Evolutionary conservation across 768 basidiomycete genomes (phyloP).

Genomic region (Tremella fuciformis): DNA sequence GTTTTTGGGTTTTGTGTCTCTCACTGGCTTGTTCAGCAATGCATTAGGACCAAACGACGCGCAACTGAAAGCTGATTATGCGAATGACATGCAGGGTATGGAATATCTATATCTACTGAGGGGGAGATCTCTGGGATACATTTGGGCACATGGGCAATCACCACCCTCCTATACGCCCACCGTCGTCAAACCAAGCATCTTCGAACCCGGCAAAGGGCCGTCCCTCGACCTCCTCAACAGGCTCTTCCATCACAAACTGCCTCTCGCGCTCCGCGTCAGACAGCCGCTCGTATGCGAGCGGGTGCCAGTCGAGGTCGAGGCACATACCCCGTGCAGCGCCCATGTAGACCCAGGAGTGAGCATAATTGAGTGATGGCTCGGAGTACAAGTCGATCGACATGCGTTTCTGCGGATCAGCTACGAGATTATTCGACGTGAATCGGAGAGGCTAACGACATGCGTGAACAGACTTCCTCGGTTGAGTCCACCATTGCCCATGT

Average conservation of each 20-base stretch:
- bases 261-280: slow-evolving; percentile 14
- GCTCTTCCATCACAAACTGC: slow-evolving; percentile 17
- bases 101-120: no score
- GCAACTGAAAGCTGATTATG: no score
- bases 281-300: slow-evolving; percentile 17
- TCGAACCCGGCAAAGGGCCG: slow-evolving; percentile 42
- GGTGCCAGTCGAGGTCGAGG: slow-evolving; percentile 41
- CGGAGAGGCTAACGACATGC: slow-evolving; percentile 36
- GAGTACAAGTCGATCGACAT: slow-evolving; percentile 28
- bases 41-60: no score
- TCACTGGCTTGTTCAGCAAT: no score
- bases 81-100: no score
- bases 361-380: slow-evolving; percentile 39
- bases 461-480: slow-evolving; percentile 36
- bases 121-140: neutral
- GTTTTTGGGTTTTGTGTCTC: no score
- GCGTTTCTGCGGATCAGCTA: slow-evolving; percentile 28
- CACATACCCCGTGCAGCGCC: slow-evolving; percentile 42
- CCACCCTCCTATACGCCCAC: slow-evolving; percentile 49
- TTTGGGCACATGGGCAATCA: slow-evolving; percentile 7
- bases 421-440: neutral
- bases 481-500: slow-evolving; percentile 36
- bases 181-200: slow-evolving; percentile 37
- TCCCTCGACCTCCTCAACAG: slow-evolving; percentile 32
- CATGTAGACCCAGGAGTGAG: slow-evolving; percentile 41